Conservation (phyloP, 345 rosid species). For the Populus tremula region DNA sequence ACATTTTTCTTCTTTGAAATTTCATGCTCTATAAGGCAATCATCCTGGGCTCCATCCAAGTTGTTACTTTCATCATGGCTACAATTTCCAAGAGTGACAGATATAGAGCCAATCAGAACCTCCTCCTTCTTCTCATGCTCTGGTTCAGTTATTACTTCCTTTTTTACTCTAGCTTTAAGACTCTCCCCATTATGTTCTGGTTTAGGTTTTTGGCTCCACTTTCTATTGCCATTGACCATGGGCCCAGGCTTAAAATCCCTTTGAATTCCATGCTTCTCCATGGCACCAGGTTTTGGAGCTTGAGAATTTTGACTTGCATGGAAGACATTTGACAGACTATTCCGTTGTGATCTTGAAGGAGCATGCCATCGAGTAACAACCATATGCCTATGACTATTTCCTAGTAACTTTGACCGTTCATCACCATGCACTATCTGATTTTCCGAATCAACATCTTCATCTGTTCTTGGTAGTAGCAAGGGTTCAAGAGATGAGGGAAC, state of each 20-base stretch:
- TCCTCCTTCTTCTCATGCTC: slow-evolving; percentile 47
- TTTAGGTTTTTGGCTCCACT: slow-evolving; percentile 74
- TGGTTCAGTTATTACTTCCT: slow-evolving; percentile 42
- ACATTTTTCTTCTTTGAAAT: slow-evolving; percentile 41
- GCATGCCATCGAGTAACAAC: slow-evolving; percentile 32
- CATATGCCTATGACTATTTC: slow-evolving; percentile 33
- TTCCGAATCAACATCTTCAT: slow-evolving; percentile 44
- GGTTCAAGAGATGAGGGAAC: slow-evolving; percentile 37
- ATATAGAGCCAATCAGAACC: slow-evolving; percentile 80
- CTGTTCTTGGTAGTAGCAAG: slow-evolving; percentile 29
- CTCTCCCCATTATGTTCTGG: slow-evolving; percentile 40
- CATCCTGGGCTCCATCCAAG: slow-evolving; percentile 32
- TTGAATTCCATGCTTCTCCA: slow-evolving; percentile 54
- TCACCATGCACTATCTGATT: slow-evolving; percentile 34
- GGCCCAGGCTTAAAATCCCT: slow-evolving; percentile 40
- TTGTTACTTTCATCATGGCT: slow-evolving; percentile 31
- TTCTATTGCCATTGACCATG: slow-evolving; percentile 45
- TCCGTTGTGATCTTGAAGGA: slow-evolving; percentile 44
- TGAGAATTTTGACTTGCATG: slow-evolving; percentile 40
- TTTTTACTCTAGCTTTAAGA: slow-evolving; percentile 34
- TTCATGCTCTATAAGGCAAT: slow-evolving; percentile 35
- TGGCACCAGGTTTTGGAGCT: slow-evolving; percentile 42
- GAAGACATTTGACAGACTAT: slow-evolving; percentile 43
- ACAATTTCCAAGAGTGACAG: slow-evolving; percentile 56
- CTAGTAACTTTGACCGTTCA: slow-evolving; percentile 30